These are phyloP conservation scores for Aureoboletus auriporus DNA, from an alignment of 768 basidiomycete species.

Conservation along the genomic window DNA sequence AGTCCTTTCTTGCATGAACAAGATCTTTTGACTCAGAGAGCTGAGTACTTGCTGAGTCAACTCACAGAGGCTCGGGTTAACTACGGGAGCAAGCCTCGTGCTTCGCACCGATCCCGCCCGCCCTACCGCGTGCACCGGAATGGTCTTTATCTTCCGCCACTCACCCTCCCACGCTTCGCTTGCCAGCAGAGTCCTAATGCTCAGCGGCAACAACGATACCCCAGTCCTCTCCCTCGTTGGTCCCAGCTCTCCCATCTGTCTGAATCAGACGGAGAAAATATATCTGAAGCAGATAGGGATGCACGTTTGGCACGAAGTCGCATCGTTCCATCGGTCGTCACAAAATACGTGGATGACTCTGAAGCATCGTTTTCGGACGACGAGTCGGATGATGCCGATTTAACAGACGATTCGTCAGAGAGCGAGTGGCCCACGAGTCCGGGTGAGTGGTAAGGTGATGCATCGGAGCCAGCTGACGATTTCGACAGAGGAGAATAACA, in stretches of 20 bases:
- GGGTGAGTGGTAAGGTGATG: constrained; percentile 10
- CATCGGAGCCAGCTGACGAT: constrained; percentile 10
- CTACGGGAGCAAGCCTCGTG: not conserved
- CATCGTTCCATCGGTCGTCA: constrained; percentile 34
- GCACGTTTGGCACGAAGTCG: constrained; percentile 69
- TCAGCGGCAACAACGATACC: constrained; percentile 8
- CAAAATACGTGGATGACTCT: constrained; percentile 33
- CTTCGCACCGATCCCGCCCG: constrained; percentile 3
- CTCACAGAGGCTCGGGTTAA: constrained; percentile 13
- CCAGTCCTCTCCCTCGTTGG: constrained; percentile 15
- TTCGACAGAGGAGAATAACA: constrained; percentile 13
- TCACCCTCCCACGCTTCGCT: constrained; percentile 27
- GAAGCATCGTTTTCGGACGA: constrained; percentile 60
- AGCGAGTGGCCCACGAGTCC: constrained; percentile 42
- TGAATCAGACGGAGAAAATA: constrained; percentile 60
- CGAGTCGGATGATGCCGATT: constrained; percentile 74
- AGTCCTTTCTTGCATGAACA: constrained; percentile 64
- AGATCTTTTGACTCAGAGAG: constrained; percentile 66
- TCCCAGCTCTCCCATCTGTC: constrained; percentile 34
- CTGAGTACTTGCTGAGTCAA: constrained; percentile 46
- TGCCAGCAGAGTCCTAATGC: not conserved
- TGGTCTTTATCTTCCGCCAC: constrained; percentile 48
- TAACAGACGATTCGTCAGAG: constrained; percentile 46
- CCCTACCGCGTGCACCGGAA: constrained; percentile 34
- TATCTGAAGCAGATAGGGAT: constrained; percentile 68